phyloP scores from a whole-genome alignment of 2,329 filamentous ascomycete species.

The Cercospora zeina region DNA sequence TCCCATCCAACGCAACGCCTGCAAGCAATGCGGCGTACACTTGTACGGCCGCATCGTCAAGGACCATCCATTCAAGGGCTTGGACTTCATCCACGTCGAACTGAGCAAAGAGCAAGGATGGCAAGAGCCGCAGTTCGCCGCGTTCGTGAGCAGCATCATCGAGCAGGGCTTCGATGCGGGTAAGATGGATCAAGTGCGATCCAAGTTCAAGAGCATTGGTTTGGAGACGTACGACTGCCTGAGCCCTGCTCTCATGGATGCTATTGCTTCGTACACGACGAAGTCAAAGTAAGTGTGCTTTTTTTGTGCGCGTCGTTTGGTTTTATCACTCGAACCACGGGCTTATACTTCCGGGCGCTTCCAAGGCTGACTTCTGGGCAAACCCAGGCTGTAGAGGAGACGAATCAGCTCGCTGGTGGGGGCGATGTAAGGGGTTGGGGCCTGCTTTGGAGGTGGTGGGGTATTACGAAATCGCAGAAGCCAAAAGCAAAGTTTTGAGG shows the following conservation, averaged over 20 bases:
- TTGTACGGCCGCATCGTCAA: conserved; percentile 65
- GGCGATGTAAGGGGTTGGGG: conserved; percentile 6
- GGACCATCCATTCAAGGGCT: conserved; percentile 65
- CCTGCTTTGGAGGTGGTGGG: conserved; percentile 16
- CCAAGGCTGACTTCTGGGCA: conserved; percentile 21
- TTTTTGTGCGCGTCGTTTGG: conserved; percentile 5
- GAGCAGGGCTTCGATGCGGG: conserved; percentile 64
- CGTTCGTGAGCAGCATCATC: conserved; percentile 66
- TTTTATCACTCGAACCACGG: conserved; percentile 1
- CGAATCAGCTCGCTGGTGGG: background rate
- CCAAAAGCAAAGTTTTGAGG: conserved; percentile 15
- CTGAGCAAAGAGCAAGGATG: conserved; percentile 62
- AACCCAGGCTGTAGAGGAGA: conserved; percentile 22
- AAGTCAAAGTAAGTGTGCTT: conserved; percentile 29
- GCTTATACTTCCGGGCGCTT: conserved; percentile 10
- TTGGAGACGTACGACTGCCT: conserved; percentile 65
- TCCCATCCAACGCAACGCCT: conserved; percentile 62
- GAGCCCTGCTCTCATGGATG: conserved; percentile 63
- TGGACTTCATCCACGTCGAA: conserved; percentile 69
- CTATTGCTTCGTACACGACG: conserved; percentile 32
- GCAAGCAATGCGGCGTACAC: conserved; percentile 62
- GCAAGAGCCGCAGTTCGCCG: conserved; percentile 71
- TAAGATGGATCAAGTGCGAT: conserved; percentile 57
- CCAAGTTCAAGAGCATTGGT: conserved; percentile 55
- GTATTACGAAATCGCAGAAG: conserved; percentile 16